Evolutionary conservation across 768 basidiomycete species (phyloP).

Genomic region (Cyclocybe cylindracea): DNA sequence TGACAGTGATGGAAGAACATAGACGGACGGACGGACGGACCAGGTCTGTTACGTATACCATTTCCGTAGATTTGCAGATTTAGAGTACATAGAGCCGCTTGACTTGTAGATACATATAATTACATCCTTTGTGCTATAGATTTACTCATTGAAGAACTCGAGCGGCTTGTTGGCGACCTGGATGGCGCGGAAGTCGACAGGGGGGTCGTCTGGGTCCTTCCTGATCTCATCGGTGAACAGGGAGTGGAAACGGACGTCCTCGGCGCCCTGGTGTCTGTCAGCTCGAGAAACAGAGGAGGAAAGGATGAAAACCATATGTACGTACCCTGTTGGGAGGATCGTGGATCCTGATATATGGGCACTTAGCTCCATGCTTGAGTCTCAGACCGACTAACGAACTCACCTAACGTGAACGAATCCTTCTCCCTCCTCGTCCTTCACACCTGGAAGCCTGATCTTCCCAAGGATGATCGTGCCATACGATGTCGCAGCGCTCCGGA

Average conservation of each 20-base stretch:
- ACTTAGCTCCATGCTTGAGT: not conserved
- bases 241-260: constrained; percentile 73
- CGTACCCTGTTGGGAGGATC: constrained; percentile 72
- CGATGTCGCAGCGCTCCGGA: constrained; percentile 57
- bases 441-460: constrained; percentile 70
- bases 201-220: constrained; percentile 44
- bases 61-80: not conserved
- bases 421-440: constrained; percentile 60
- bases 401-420: constrained; percentile 77
- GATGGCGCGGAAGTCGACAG: constrained; percentile 64
- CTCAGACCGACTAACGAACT: constrained; percentile 15
- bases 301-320: constrained; percentile 1
- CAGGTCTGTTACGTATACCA: too few species aligned
- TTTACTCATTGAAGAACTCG: constrained; percentile 71
- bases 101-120: not conserved
- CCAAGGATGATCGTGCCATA: constrained; percentile 76
- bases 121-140: not conserved
- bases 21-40: too few species aligned
- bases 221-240: constrained; percentile 64
- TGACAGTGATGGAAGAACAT: too few species aligned
- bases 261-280: constrained; percentile 47
- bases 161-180: constrained; percentile 59
- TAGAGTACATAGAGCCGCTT: not conserved
- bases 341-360: constrained; percentile 53
- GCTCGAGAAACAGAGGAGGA: not conserved